These are phyloP conservation scores for Borealophlyctis nickersoniae DNA, from an alignment of 192 early-diverging fungal genomes.

Conservation along the genomic window DNA sequence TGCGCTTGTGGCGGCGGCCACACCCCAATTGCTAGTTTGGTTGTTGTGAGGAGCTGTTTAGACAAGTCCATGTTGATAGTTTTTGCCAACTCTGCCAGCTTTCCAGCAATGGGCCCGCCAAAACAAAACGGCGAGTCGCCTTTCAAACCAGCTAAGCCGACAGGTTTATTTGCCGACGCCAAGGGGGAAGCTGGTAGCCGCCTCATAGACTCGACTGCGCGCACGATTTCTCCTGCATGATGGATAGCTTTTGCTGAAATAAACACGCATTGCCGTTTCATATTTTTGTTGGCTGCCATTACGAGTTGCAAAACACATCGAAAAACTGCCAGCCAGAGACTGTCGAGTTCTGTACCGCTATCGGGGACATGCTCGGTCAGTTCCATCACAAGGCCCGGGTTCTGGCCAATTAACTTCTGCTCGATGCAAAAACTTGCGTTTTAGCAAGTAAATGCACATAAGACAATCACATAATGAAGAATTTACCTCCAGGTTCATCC, in stretches of 20 bases:
- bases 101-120: slow-evolving; percentile 6
- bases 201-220: slow-evolving; percentile 37
- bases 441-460: too few relatives aligned
- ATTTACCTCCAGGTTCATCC: slow-evolving; percentile 42
- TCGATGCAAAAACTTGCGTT: too few relatives aligned
- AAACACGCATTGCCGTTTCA: slow-evolving; percentile 46
- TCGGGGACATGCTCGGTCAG: slow-evolving; percentile 38
- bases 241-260: slow-evolving; percentile 53
- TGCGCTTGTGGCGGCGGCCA: slow-evolving; percentile 52
- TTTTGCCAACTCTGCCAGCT: slow-evolving; percentile 23
- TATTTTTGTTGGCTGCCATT: slow-evolving; percentile 55
- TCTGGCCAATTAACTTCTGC: slow-evolving; percentile 40
- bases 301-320: slow-evolving; percentile 48
- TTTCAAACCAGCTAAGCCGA: neutral
- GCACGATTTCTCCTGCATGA: slow-evolving; percentile 39
- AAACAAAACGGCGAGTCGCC: too few relatives aligned
- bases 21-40: slow-evolving; percentile 51
- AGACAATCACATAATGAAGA: too few relatives aligned
- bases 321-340: slow-evolving; percentile 44
- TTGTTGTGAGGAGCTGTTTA: slow-evolving; percentile 46
- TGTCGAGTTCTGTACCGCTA: slow-evolving; percentile 48
- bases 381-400: slow-evolving; percentile 32
- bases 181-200: neutral
- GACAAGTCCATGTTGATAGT: slow-evolving; percentile 31
- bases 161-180: neutral